Base-by-base conservation (phyloP, 768 basidiomycete genomes). In the Stropharia rugosoannulata region DNA sequence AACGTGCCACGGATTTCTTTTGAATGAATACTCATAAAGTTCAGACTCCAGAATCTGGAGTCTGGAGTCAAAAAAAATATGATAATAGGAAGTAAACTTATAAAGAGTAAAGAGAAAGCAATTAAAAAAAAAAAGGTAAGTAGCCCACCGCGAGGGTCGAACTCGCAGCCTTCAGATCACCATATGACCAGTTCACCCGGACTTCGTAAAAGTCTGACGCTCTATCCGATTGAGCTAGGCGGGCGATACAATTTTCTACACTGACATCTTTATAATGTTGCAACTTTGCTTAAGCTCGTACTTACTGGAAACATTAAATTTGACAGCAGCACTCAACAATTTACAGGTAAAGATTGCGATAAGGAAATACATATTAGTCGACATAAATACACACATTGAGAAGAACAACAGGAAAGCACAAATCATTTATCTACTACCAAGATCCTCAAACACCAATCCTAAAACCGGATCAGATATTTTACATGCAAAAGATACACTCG, bases 91-190 rank as follows among this genome's bases (percentile, higher is more conserved):
- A n/a, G n/a, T n/a, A n/a, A n/a, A n/a, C n/a, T n/a, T n/a, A n/a
- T n/a, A 52, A 44, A 25, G 37, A 50, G 9, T 43, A 27, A 44
- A 40, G 25, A 39, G 40, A 37, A 16, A 36, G 29, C 18, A 22
- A 18, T n/a, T 25, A n/a, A 40, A 16, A 37, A 44, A 42, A 43
- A 40, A 47, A 55, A 41, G n/a, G 42, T 16, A 5, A 57, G 2
- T 82, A 87, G 85, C 85, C 85, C 85, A 86, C 83, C 85, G 85
- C 85, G 85, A 83, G 85, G 84, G 80, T 87, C 85, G 85, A 87
- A 87, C 85, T 83, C 85, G 85, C 85, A 87, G 82, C 85, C 84
- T 87, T 86, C 83, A 87, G 85, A 87, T 87, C 50, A 62, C 48
- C 15, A 25, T 46, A 48, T 58, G 57, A 56, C 58, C 63, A 48